Evolutionary conservation across 495 filamentous ascomycete genomes (phyloP), one percentile per base, ranked within the genome.

Genomic region (Lasiosphaeris hirsuta): DNA sequence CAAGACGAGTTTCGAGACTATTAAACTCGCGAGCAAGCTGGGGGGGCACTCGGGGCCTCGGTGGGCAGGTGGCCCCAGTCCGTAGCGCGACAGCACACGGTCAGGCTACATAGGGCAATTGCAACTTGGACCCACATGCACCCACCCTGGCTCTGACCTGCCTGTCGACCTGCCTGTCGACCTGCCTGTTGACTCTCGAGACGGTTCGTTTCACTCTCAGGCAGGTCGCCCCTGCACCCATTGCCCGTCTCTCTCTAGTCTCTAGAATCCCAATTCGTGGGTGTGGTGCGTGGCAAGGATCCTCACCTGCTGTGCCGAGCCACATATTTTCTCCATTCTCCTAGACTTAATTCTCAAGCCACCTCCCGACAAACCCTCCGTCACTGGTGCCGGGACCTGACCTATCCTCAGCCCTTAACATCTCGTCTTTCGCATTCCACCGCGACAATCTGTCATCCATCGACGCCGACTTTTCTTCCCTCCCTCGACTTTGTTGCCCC

Each of bases 131-230:
- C 47, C 47, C 47, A 51, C 47, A 7, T 30, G 23, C 47, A 51
- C 33, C 35, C 18, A 8, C 53, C 51, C 39, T 8, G 19, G 38
- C 54, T n/a, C n/a, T n/a, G n/a, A n/a, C n/a, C n/a, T n/a, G 23
- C 23, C 23, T 30, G 23, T 30, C 23, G 23, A 30, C 23, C 23
- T n/a, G n/a, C n/a, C n/a, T n/a, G n/a, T n/a, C n/a, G n/a, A n/a
- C n/a, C n/a, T n/a, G 23, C 23, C 23, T 30, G 23, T 30, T 5
- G 23, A 30, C 23, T n/a, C 23, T 30, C 23, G 23, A 2, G 51
- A 56, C 62, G 50, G 63, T 63, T 63, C 65, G 66, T 68, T 68
- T 68, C 66, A 68, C n/a, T n/a, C n/a, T n/a, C n/a, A n/a, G n/a
- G n/a, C 23, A 30, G 63, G 52, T 41, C 54, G 50, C 38, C 57